phyloP scores from a whole-genome alignment of 306 rosid species.

The Neltuma alba region DNA sequence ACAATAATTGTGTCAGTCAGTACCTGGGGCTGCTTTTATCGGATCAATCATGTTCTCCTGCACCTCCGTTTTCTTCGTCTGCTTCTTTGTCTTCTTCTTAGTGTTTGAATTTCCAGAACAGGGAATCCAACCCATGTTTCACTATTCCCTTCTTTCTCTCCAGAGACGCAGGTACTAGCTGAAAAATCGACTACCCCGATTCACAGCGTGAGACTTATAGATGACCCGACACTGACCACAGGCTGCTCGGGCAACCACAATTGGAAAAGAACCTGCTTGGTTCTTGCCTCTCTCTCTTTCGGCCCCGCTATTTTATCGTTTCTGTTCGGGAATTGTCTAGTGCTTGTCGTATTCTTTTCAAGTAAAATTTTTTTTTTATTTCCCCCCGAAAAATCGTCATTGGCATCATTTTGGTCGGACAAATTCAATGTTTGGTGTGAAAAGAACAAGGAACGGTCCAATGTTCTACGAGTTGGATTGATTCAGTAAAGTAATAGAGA shows the following conservation, averaged over 20 bases:
- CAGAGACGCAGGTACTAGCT: neutral
- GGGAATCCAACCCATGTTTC: conserved; percentile 87
- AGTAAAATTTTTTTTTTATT: conserved; percentile 10
- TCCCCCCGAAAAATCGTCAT: conserved; percentile 37
- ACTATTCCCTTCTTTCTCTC: conserved; percentile 11
- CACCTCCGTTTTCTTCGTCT: conserved; percentile 51
- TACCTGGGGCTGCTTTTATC: conserved; percentile 74
- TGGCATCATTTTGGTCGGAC: conserved; percentile 33
- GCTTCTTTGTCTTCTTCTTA: conserved; percentile 55
- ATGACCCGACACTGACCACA: conserved; percentile 44
- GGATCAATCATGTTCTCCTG: conserved; percentile 55
- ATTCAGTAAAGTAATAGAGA: neutral
- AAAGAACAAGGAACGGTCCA: neutral
- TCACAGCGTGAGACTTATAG: conserved; percentile 20
- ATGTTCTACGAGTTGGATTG: neutral
- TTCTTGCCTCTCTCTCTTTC: conserved; percentile 18
- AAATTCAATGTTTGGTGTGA: conserved; percentile 43
- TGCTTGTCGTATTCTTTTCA: conserved; percentile 9
- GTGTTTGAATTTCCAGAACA: conserved; percentile 75
- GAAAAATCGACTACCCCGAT: conserved; percentile 15
- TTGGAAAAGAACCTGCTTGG: conserved; percentile 38
- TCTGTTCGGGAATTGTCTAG: conserved; percentile 14
- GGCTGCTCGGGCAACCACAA: conserved; percentile 33
- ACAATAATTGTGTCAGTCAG: neutral
- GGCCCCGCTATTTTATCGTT: conserved; percentile 14